Percentiles rank a stretch among this genome's conserved stretches.
Evolutionary conservation across 768 basidiomycete genomes (phyloP).

Genomic region (Leccinellum albellum): DNA sequence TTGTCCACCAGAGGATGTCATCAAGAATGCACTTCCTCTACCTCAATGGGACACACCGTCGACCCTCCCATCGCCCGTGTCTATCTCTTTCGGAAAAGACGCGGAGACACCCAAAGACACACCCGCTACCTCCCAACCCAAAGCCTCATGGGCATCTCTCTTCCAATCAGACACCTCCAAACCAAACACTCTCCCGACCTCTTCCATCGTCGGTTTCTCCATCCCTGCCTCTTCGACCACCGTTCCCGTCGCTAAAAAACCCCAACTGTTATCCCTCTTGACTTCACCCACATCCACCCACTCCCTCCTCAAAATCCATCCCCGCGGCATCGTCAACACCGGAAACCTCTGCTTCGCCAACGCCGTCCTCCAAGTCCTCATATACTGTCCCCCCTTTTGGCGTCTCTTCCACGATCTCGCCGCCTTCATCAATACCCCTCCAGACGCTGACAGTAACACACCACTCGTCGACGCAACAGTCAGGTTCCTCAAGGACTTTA

Average conservation of each 20-base stretch:
- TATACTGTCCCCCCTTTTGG: slow-evolving; percentile 87
- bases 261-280: slow-evolving; percentile 54
- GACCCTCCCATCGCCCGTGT: slow-evolving; percentile 52
- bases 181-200: slow-evolving; percentile 58
- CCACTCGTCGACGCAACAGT: slow-evolving; percentile 68
- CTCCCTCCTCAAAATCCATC: slow-evolving; percentile 39
- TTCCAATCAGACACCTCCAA: slow-evolving; percentile 45
- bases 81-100: slow-evolving; percentile 18
- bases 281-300: slow-evolving; percentile 34
- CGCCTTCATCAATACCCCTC: slow-evolving; percentile 39
- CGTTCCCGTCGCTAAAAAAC: slow-evolving; percentile 38
- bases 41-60: no score
- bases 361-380: slow-evolving; percentile 83
- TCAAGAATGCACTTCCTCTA: slow-evolving; percentile 43
- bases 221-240: slow-evolving; percentile 48
- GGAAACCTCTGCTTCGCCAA: slow-evolving; percentile 99
- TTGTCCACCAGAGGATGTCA: slow-evolving; percentile 55
- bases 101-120: no score
- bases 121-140: slow-evolving; percentile 42
- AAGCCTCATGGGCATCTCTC: slow-evolving; percentile 70
- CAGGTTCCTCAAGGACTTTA: slow-evolving; percentile 78
- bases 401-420: slow-evolving; percentile 71
- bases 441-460: slow-evolving; percentile 31
- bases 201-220: slow-evolving; percentile 71
- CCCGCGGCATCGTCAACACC: slow-evolving; percentile 86